These are phyloP conservation scores for Talaromyces atroroseus DNA, from an alignment of 2,329 filamentous ascomycete genomes.

Conservation along the genomic window DNA sequence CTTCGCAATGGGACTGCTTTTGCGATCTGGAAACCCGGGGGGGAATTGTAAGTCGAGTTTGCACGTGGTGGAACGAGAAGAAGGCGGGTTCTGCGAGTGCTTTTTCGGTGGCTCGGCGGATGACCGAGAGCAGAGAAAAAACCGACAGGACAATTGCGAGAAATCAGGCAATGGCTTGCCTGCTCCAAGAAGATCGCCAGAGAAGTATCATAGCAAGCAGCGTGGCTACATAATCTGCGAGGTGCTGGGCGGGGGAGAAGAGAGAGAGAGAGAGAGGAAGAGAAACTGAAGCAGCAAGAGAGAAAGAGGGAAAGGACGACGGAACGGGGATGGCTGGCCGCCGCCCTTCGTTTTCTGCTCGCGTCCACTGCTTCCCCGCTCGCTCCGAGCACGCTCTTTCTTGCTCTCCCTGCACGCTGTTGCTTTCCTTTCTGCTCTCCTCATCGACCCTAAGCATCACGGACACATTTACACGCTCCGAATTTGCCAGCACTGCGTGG, in stretches of 20 bases:
- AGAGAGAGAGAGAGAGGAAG: conserved; percentile 22
- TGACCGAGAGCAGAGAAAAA: conserved; percentile 16
- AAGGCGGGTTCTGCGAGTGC: conserved; percentile 15
- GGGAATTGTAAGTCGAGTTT: conserved; percentile 15
- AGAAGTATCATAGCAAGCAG: conserved; percentile 27
- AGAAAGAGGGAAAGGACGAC: conserved; percentile 24
- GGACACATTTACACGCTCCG: neutral
- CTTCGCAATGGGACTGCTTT: neutral
- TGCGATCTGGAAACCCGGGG: neutral
- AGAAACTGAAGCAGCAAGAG: conserved; percentile 14
- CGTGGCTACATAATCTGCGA: conserved; percentile 38
- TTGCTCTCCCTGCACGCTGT: neutral
- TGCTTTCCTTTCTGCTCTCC: neutral
- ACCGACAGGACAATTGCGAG: conserved; percentile 19
- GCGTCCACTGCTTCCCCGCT: conserved; percentile 13
- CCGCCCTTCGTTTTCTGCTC: conserved; percentile 4
- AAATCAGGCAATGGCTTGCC: conserved; percentile 18
- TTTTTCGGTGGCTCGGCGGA: conserved; percentile 11
- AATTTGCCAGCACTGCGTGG: no score
- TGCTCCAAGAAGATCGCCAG: conserved; percentile 23
- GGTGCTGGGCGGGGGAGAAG: conserved; percentile 26
- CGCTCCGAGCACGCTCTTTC: neutral
- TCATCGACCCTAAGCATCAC: neutral
- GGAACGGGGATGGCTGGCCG: conserved; percentile 20
- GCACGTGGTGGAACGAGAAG: conserved; percentile 22